Evolutionary conservation across 1,139 yeast genomes (phyloP).

Genomic region (Magnusiomyces sp.): DNA sequence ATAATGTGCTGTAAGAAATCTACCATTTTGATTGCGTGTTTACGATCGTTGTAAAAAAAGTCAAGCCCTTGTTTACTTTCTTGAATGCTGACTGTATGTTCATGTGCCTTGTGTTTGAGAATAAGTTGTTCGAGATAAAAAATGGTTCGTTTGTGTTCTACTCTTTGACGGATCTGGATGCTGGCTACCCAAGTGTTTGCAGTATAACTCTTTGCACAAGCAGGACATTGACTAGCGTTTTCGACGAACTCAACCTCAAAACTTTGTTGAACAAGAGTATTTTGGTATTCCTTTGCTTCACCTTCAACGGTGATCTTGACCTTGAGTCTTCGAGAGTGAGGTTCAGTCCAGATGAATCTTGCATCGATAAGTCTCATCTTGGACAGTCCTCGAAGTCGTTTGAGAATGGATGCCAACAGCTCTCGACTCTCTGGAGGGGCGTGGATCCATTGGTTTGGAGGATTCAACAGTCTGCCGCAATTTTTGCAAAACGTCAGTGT

Average conservation of each 20-base stretch:
- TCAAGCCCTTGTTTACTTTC: conserved; percentile 93
- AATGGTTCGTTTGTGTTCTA: conserved; percentile 93
- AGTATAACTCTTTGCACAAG: conserved; percentile 94
- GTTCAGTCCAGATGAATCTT: conserved; percentile 96
- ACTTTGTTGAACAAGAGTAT: conserved; percentile 86
- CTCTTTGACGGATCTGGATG: conserved; percentile 96
- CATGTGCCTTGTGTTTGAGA: conserved; percentile 85
- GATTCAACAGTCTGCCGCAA: conserved; percentile 88
- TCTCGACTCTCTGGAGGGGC: conserved; percentile 92
- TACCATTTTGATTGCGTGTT: conserved; percentile 88
- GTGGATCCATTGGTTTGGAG: conserved; percentile 87
- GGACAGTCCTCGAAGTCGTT: conserved; percentile 78
- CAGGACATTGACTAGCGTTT: conserved; percentile 93
- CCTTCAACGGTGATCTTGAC: conserved; percentile 92
- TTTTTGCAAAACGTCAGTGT: conserved; percentile 89
- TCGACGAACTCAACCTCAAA: conserved; percentile 95
- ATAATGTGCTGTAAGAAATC: conserved; percentile 80
- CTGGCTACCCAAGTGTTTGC: conserved; percentile 98
- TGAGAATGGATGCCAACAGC: conserved; percentile 78
- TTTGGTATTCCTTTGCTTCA: conserved; percentile 66
- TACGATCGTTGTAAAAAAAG: conserved; percentile 79
- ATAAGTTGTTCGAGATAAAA: conserved; percentile 92
- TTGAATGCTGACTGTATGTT: conserved; percentile 84
- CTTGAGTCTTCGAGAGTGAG: conserved; percentile 91
- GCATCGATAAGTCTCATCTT: conserved; percentile 89